These are phyloP conservation scores for Phytophthora fragariaefolia DNA, from an alignment of 352 stramenopile species.

Conservation along the genomic window DNA sequence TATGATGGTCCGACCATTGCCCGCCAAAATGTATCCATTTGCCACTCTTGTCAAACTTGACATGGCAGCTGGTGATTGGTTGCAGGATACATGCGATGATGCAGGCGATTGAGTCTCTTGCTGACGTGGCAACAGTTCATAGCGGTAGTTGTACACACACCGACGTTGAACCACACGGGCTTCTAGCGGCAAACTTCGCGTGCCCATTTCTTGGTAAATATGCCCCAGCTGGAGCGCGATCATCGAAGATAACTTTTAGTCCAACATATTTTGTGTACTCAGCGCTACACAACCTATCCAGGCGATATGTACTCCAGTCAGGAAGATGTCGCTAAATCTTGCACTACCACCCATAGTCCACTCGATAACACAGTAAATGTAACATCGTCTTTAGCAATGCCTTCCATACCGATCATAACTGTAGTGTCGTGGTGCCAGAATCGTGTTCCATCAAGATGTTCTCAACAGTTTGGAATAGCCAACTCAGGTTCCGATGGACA, in stretches of 20 bases:
- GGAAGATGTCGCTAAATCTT: no score
- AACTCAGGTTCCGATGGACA: conserved; percentile 52
- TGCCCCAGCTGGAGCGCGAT: no score
- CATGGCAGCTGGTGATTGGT: conserved; percentile 33
- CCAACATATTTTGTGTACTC: no score
- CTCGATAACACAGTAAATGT: neutral
- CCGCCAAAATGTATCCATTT: conserved; percentile 22
- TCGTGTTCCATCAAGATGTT: conserved; percentile 60
- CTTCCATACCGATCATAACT: neutral
- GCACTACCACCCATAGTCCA: no score
- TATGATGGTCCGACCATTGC: conserved; percentile 1
- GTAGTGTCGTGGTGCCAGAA: conserved; percentile 14
- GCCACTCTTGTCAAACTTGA: conserved; percentile 32
- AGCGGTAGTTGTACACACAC: no score
- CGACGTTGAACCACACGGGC: no score
- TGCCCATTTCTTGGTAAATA: no score
- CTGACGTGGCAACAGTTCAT: conserved; percentile 11
- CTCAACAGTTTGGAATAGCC: conserved; percentile 59
- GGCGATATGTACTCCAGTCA: no score
- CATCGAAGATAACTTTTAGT: no score
- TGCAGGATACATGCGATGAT: conserved; percentile 8
- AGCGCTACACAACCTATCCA: no score
- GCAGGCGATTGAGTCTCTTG: neutral
- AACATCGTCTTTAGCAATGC: conserved; percentile 36
- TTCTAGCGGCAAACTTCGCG: no score